Base-by-base conservation (phyloP, 1,139 yeast species). In the Suhomyces yuchorum region DNA sequence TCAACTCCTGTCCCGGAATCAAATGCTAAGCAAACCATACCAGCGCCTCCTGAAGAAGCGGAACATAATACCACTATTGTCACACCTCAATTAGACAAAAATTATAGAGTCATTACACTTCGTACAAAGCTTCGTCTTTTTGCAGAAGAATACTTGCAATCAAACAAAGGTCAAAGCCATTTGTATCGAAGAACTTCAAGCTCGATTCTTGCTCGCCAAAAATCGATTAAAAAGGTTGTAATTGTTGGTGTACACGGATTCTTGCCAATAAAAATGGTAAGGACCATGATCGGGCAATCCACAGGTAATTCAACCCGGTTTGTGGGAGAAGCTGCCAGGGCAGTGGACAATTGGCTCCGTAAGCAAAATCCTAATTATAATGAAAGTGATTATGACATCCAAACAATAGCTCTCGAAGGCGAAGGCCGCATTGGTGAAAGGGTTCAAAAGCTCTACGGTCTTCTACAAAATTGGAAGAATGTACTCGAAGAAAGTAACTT, bases 201-300 rank as follows among this genome's bases (percentile, higher is more conserved):
- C 1, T 56, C 57, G 22, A 58, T 65, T 5, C 43, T 44, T 2
- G 56, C 58, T 36, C 64, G 63, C 42, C 47, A 47, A n/a, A 45
- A 47, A 5, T 46, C 47, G 8, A 55, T 62, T 15, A 71, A 71
- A 44, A 70, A 63, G 40, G 75, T 72, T 3, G 71, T 78, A 2
- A 65, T 80, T 1, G 65, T 81, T 28, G 75, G 79, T 1, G 67
- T 79, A 4, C 85, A 81, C 61, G 78, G 80, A 12, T 81, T 78
- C 57, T 66, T 78, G 33, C 85, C 85, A 1, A 71, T 73, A 24
- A 81, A 80, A 51, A 65, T 80, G 60, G 81, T 77, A 12, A 70
- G 54, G 58, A 74, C 50, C 5, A 59, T 77, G 37, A 67, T 79
- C 20, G 82, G 81, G 0, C 78, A 74, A 44, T 56, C 72, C 8